Percentiles rank a stretch among this genome's conserved stretches.
Evolutionary conservation across 306 rosid species (phyloP).

Genomic region (Corylus avellana): DNA sequence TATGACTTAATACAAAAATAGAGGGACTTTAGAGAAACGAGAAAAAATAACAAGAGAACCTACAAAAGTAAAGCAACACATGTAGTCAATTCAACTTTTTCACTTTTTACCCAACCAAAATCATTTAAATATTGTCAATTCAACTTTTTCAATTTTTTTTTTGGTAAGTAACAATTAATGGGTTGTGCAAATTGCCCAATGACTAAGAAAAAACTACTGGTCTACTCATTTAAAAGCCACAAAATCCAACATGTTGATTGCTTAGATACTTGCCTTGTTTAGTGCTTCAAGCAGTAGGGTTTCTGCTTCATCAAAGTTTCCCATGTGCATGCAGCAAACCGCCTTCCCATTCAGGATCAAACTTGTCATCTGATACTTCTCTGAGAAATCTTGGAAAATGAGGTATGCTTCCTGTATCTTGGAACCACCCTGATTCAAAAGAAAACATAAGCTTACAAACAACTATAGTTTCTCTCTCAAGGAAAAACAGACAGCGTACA

Average conservation of each 20-base stretch:
- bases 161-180: too few relatives aligned
- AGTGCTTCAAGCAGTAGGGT: constrained; percentile 89
- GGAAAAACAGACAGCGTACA: constrained; percentile 9
- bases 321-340: constrained; percentile 99
- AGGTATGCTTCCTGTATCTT: constrained; percentile 96
- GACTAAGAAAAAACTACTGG: neutral
- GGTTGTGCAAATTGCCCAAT: too few relatives aligned
- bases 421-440: constrained; percentile 79
- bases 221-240: neutral
- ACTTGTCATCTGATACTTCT: constrained; percentile 88
- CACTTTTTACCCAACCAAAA: neutral
- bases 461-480: neutral
- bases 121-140: neutral
- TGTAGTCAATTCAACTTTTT: neutral
- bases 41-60: neutral
- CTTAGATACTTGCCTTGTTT: constrained; percentile 64
- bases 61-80: neutral
- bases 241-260: neutral
- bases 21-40: neutral
- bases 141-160: too few relatives aligned
- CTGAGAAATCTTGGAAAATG: constrained; percentile 98
- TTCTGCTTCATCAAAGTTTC: constrained; percentile 97
- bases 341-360: constrained; percentile 97
- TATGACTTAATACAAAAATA: neutral
- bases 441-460: constrained; percentile 20